Base-by-base conservation (phyloP, 208 protist genomes). In the Entamoeba invadens region DNA sequence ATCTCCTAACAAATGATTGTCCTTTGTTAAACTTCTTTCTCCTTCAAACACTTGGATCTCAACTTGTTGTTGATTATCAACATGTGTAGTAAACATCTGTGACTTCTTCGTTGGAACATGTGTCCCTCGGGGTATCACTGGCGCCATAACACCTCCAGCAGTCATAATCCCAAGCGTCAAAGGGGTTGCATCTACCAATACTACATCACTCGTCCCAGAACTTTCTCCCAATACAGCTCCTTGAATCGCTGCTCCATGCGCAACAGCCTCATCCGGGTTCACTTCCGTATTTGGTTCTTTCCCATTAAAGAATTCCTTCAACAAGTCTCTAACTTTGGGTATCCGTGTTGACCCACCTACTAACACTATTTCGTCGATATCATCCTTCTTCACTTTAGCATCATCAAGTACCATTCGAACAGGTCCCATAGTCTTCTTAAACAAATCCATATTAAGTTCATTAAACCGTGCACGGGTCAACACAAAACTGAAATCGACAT, bases 201-300 rank as follows among this genome's bases (percentile, higher is more conserved):
- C 18, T 57, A 25, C 12, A 57, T 57, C 18, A 57, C 18, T 18
- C 8, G 8, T 57, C 8, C 18, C 47, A 57, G 8, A 25, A 25
- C 18, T 8, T 57, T 57, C 18, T 57, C 18, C 47, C 18, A 57
- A 57, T 57, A 25, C 12, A 57, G 18, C 98, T 91, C 96, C 98
- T 97, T 99, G 98, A 25, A 99, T 97, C 18, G 98, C 98, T 4
- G 98, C 98, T 95, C 98, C 98, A 95, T 98, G 98, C 38, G 98
- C 98, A 44, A 99, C 98, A 44, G 98, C 98, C 96, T 99, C 98
- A 96, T 99, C 98, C 93, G 98, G 98, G 96, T 99, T 98, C 96
- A 99, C 98, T n/a, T 95, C 96, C 95, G 97, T 97, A 96, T 97
- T 97, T 45, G 97, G 97, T 95, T 98, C 97, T n/a, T n/a, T n/a